Evolutionary conservation across 1,284 basidiomycete genomes (phyloP).

Genomic region (Rhizoctonia solani): DNA sequence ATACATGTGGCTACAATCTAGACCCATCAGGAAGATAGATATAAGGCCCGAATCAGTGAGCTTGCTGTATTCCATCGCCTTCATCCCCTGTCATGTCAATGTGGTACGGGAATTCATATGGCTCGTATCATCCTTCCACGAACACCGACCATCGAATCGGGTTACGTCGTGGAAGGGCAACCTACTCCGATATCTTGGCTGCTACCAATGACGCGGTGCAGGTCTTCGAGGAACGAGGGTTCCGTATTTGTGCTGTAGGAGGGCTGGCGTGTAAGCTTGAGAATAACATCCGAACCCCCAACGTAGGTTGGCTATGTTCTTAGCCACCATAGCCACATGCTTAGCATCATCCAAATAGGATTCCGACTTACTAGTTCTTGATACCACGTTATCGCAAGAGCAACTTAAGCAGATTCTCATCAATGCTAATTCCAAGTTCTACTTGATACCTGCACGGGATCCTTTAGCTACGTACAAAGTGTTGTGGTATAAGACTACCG

Average conservation of each 20-base stretch:
- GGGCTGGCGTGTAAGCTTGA: constrained; percentile 24
- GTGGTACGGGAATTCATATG: constrained; percentile 16
- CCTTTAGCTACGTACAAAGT: constrained; percentile 27
- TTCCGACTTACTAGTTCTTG: constrained; percentile 5
- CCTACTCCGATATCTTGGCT: constrained; percentile 3
- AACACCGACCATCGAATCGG: constrained; percentile 10
- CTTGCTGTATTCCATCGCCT: not conserved
- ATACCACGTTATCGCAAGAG: constrained; percentile 8
- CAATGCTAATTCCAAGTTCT: constrained; percentile 11
- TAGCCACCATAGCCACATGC: not conserved
- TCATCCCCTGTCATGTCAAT: not conserved
- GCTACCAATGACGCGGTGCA: constrained; percentile 11
- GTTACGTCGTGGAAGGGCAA: not conserved
- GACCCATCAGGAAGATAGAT: no score
- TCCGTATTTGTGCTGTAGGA: constrained; percentile 1
- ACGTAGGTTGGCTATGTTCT: not conserved
- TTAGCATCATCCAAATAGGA: not conserved
- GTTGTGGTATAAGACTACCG: constrained; percentile 9
- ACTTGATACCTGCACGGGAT: constrained; percentile 3
- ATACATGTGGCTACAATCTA: no score
- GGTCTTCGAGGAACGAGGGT: constrained; percentile 7
- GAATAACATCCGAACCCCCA: constrained; percentile 9
- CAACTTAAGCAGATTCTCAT: constrained; percentile 8
- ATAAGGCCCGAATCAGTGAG: not conserved
- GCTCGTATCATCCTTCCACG: not conserved